phyloP scores from a whole-genome alignment of 371 early-diverging fungal species.

The Mucor irregularis region DNA sequence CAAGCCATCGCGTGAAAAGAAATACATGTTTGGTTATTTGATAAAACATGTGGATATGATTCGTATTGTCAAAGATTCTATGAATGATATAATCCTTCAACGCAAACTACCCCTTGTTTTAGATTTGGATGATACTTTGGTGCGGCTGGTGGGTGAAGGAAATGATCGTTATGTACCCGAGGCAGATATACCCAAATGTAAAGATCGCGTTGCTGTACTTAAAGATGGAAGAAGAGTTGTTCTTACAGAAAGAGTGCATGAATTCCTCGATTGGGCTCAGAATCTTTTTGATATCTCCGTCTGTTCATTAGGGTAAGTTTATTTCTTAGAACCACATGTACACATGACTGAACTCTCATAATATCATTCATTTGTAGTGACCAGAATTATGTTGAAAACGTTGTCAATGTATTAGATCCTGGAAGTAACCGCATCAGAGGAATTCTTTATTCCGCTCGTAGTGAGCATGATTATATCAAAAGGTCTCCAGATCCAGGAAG shows the following conservation, averaged over 20 bases:
- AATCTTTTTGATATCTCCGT: constrained; percentile 72
- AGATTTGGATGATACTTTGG: constrained; percentile 81
- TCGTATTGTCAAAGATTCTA: constrained; percentile 52
- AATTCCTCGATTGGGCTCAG: constrained; percentile 78
- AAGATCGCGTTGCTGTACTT: constrained; percentile 61
- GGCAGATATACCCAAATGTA: constrained; percentile 43
- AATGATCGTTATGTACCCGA: constrained; percentile 71
- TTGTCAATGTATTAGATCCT: constrained; percentile 71
- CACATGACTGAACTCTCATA: neutral
- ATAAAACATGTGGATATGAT: constrained; percentile 59
- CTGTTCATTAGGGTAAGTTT: constrained; percentile 72
- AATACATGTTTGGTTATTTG: constrained; percentile 69
- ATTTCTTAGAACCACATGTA: neutral
- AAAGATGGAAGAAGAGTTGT: constrained; percentile 71
- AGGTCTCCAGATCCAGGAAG: constrained; percentile 44
- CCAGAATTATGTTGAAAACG: constrained; percentile 76
- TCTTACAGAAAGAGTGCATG: constrained; percentile 68
- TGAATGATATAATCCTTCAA: constrained; percentile 41
- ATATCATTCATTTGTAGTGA: constrained; percentile 41
- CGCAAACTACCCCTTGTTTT: constrained; percentile 73
- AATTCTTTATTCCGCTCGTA: constrained; percentile 71
- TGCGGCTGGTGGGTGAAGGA: constrained; percentile 70
- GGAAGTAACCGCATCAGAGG: constrained; percentile 62
- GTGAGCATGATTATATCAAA: constrained; percentile 68
- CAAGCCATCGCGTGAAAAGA: constrained; percentile 64